Conservation (phyloP, 352 stramenopile species). For the Globisporangium cederbergense region DNA sequence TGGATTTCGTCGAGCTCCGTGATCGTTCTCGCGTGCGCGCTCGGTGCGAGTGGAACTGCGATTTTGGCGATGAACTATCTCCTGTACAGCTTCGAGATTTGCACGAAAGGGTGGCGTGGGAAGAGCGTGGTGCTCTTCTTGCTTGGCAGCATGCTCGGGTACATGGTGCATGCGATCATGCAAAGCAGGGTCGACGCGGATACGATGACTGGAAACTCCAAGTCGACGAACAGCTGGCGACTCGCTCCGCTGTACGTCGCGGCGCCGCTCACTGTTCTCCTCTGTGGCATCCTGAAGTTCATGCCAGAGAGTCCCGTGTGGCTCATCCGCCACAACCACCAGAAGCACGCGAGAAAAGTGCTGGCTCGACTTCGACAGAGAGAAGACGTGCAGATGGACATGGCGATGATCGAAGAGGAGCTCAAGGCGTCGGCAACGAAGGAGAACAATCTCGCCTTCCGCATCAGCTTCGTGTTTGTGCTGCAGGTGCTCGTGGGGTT, state of each 20-base stretch:
- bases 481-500: conserved; percentile 63
- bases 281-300: conserved; percentile 56
- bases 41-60: conserved; percentile 52
- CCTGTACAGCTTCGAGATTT: conserved; percentile 85
- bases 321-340: conserved; percentile 50
- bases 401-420: conserved; percentile 52
- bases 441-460: conserved; percentile 61
- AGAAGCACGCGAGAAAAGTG: conserved; percentile 49
- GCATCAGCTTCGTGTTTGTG: conserved; percentile 49
- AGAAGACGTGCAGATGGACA: conserved; percentile 64
- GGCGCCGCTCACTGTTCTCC: conserved; percentile 50
- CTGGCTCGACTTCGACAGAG: conserved; percentile 61
- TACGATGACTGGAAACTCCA: conserved; percentile 36
- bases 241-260: conserved; percentile 59
- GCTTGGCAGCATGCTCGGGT: conserved; percentile 68
- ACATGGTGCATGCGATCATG: conserved; percentile 58
- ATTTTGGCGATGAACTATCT: conserved; percentile 77
- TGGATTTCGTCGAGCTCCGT: conserved; percentile 50
- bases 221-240: conserved; percentile 52
- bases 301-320: conserved; percentile 82
- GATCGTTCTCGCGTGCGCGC: conserved; percentile 48
- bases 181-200: conserved; percentile 49
- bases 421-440: conserved; percentile 37
- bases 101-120: conserved; percentile 81
- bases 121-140: conserved; percentile 84